Evolutionary conservation across 2,329 filamentous ascomycete genomes (phyloP).

Genomic region (Penicillium italicum): DNA sequence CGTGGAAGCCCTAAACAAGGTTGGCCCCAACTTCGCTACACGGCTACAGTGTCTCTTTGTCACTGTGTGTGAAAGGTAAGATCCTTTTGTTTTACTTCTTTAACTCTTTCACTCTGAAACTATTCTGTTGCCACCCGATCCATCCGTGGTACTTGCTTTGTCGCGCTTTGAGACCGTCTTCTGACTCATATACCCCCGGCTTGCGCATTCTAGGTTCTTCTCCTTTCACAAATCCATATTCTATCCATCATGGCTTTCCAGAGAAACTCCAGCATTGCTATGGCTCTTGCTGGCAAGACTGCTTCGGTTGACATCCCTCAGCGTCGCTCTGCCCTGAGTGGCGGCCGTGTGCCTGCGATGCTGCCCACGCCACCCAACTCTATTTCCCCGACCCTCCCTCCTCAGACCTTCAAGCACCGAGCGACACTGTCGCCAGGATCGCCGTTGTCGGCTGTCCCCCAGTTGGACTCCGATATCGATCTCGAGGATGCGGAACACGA

Average conservation of each 20-base stretch:
- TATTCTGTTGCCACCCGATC: conserved; percentile 15
- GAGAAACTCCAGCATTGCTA: conserved; percentile 46
- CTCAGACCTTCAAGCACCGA: conserved; percentile 72
- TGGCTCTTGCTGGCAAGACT: conserved; percentile 51
- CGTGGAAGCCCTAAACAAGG: conserved; percentile 15
- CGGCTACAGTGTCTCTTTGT: conserved; percentile 12
- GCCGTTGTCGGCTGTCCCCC: conserved; percentile 44
- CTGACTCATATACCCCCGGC: conserved; percentile 24
- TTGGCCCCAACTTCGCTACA: conserved; percentile 9
- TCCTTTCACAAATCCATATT: conserved; percentile 9
- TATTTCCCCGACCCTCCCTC: conserved; percentile 81
- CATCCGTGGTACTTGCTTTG: conserved; percentile 16
- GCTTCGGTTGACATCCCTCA: conserved; percentile 50
- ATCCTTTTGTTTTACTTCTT: background rate
- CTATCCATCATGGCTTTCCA: conserved; percentile 44
- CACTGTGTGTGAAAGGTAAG: conserved; percentile 23
- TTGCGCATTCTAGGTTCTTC: conserved; percentile 7
- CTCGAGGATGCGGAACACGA: conserved; percentile 65
- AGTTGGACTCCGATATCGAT: conserved; percentile 82
- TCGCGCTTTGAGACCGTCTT: conserved; percentile 16
- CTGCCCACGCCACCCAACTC: conserved; percentile 93
- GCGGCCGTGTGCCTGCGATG: conserved; percentile 35
- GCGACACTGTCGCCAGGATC: conserved; percentile 38
- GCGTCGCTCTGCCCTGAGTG: conserved; percentile 36
- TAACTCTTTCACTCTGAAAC: background rate